These are phyloP conservation scores for Sporothrix schenckii DNA, from an alignment of 2,329 filamentous ascomycete genomes.

Conservation along the genomic window DNA sequence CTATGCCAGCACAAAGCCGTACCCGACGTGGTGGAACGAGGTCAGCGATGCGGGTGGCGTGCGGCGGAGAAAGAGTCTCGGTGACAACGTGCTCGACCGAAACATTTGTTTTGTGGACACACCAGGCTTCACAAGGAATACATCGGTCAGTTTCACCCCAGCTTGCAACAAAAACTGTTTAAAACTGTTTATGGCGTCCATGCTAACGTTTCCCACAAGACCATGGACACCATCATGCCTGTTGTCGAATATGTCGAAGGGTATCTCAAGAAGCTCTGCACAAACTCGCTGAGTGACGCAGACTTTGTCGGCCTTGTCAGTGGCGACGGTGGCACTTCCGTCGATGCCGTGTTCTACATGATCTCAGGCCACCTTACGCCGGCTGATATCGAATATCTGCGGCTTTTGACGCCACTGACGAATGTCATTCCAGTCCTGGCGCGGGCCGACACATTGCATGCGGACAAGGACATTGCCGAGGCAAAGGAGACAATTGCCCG, in stretches of 20 bases:
- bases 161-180: too few relatives aligned
- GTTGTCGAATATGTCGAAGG: conserved; percentile 74
- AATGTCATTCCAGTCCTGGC: conserved; percentile 85
- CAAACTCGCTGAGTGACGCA: conserved; percentile 66
- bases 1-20: conserved; percentile 79
- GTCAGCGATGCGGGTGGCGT: conserved; percentile 64
- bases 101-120: conserved; percentile 95
- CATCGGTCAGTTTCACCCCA: conserved; percentile 50
- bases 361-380: conserved; percentile 65
- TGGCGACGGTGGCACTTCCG: conserved; percentile 77
- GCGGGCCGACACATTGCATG: conserved; percentile 68
- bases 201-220: conserved; percentile 41
- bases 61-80: conserved; percentile 68
- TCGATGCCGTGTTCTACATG: conserved; percentile 85
- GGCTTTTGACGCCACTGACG: conserved; percentile 69
- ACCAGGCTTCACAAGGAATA: conserved; percentile 61
- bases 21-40: conserved; percentile 88
- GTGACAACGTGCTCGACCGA: conserved; percentile 79
- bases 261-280: conserved; percentile 65
- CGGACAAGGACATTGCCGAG: conserved; percentile 56
- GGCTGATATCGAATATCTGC: conserved; percentile 72
- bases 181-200: conserved; percentile 21
- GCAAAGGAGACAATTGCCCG: conserved; percentile 63
- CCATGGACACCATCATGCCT: conserved; percentile 60
- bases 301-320: conserved; percentile 79